Evolutionary conservation across 2,329 filamentous ascomycete species (phyloP).

Genomic region (Bipolaris victoriae): DNA sequence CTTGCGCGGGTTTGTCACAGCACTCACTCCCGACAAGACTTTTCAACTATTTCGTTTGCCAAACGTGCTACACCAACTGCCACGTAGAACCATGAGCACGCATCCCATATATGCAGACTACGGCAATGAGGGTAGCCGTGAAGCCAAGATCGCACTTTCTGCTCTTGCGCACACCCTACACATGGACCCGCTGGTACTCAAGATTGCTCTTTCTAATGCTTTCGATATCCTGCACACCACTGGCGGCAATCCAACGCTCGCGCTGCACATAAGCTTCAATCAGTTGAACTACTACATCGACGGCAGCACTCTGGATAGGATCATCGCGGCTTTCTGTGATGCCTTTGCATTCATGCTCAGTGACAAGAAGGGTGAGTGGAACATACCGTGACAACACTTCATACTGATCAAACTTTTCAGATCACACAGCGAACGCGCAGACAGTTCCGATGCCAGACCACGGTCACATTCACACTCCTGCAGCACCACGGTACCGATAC

Average conservation of each 20-base stretch:
- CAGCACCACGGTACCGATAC: not conserved
- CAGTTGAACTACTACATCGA: conserved; percentile 1
- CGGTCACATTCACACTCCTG: not conserved
- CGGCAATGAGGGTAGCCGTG: not conserved
- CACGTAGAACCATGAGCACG: not conserved
- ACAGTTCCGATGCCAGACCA: not conserved
- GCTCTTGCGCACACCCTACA: not conserved
- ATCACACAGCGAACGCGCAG: not conserved
- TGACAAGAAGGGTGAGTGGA: not conserved
- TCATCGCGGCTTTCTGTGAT: not conserved
- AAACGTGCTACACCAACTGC: not conserved
- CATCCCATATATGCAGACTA: not conserved
- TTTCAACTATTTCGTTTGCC: not conserved
- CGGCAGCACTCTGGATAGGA: not conserved
- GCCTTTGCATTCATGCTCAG: not conserved
- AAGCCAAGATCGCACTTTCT: conserved; percentile 1
- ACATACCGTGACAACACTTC: not conserved
- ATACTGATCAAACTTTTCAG: not conserved
- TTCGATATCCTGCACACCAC: not conserved
- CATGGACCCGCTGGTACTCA: conserved; percentile 1
- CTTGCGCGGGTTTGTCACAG: too few relatives aligned
- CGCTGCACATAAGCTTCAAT: not conserved
- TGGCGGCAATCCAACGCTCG: not conserved
- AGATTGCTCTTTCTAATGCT: not conserved
- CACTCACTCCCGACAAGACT: too few relatives aligned